Percentiles rank a stretch among this genome's conserved stretches.
These are phyloP conservation scores for Trypanosoma congolense DNA, from an alignment of 208 protist genomes.

Conservation along the genomic window DNA sequence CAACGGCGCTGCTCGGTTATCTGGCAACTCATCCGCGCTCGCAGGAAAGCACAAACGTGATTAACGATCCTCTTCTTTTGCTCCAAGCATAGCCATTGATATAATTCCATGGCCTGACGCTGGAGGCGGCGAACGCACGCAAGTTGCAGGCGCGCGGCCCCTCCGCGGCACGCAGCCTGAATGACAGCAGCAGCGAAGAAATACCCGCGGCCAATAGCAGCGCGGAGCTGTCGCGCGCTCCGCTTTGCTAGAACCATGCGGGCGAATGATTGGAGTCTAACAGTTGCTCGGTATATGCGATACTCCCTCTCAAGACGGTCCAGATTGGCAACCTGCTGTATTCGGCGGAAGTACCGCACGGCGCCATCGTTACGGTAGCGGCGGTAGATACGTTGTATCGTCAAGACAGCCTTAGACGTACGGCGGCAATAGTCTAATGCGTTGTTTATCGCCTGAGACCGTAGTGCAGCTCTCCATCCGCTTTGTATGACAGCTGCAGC, in stretches of 20 bases:
- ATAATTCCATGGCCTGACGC: background rate
- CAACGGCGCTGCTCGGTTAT: slow-evolving; percentile 6
- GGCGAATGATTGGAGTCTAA: slow-evolving; percentile 43
- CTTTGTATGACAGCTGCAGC: slow-evolving; percentile 41
- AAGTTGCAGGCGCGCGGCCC: slow-evolving; percentile 19
- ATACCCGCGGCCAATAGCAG: slow-evolving; percentile 38
- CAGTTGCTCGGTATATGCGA: slow-evolving; percentile 21
- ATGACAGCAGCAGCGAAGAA: slow-evolving; percentile 36
- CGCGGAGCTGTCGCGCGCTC: slow-evolving; percentile 25
- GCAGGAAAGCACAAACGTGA: slow-evolving; percentile 10
- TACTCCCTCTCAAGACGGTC: slow-evolving; percentile 42
- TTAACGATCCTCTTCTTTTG: slow-evolving; percentile 6
- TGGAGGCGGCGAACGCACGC: background rate
- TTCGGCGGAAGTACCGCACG: slow-evolving; percentile 48
- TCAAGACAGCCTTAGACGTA: slow-evolving; percentile 31
- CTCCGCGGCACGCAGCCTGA: slow-evolving; percentile 35
- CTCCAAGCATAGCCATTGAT: background rate
- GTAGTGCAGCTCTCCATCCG: slow-evolving; percentile 30
- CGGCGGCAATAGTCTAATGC: slow-evolving; percentile 30
- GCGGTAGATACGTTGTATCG: slow-evolving; percentile 43
- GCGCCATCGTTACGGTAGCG: slow-evolving; percentile 39
- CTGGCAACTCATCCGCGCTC: slow-evolving; percentile 3
- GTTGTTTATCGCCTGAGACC: slow-evolving; percentile 30
- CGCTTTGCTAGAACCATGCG: slow-evolving; percentile 44
- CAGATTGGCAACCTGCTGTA: slow-evolving; percentile 27